A percentile compares a stretch with the other conserved stretches of the same genome.
Conservation (phyloP, 345 rosid species). For the Populus nigra region DNA sequence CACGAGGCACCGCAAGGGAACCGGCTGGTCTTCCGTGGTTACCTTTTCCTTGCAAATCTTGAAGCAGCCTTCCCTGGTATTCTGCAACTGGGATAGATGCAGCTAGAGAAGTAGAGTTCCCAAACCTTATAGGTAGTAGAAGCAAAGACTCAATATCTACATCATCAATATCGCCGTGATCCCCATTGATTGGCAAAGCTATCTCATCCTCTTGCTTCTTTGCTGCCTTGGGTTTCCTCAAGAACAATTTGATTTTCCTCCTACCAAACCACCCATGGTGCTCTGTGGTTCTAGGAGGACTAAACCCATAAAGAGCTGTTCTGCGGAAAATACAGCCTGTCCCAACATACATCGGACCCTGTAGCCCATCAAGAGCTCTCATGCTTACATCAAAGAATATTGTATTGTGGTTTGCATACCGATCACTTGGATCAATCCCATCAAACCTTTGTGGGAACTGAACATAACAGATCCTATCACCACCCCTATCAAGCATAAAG, state of each 20-base stretch:
- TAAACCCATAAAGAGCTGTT: constrained; percentile 41
- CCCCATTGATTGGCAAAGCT: constrained; percentile 40
- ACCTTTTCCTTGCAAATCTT: constrained; percentile 59
- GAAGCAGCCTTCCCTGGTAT: constrained; percentile 70
- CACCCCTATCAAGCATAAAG: constrained; percentile 39
- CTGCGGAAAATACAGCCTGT: constrained; percentile 36
- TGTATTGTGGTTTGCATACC: constrained; percentile 33
- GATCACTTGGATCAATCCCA: constrained; percentile 38
- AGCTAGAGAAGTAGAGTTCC: constrained; percentile 58
- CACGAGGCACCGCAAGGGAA: constrained; percentile 73
- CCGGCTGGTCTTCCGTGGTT: constrained; percentile 68
- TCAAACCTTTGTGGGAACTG: constrained; percentile 39
- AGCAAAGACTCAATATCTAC: constrained; percentile 67
- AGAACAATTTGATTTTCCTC: constrained; percentile 51
- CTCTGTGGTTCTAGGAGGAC: constrained; percentile 72
- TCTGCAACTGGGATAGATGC: constrained; percentile 77
- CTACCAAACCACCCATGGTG: constrained; percentile 73
- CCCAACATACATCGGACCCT: constrained; percentile 38
- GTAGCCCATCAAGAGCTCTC: constrained; percentile 36
- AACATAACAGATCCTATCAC: constrained; percentile 30
- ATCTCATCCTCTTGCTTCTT: constrained; percentile 59
- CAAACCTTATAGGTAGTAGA: constrained; percentile 64
- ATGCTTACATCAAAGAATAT: constrained; percentile 37
- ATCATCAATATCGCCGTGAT: constrained; percentile 44
- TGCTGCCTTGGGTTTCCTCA: constrained; percentile 45